Evolutionary conservation across 2,329 filamentous ascomycete species (phyloP).

Genomic region (Talaromyces sp.): DNA sequence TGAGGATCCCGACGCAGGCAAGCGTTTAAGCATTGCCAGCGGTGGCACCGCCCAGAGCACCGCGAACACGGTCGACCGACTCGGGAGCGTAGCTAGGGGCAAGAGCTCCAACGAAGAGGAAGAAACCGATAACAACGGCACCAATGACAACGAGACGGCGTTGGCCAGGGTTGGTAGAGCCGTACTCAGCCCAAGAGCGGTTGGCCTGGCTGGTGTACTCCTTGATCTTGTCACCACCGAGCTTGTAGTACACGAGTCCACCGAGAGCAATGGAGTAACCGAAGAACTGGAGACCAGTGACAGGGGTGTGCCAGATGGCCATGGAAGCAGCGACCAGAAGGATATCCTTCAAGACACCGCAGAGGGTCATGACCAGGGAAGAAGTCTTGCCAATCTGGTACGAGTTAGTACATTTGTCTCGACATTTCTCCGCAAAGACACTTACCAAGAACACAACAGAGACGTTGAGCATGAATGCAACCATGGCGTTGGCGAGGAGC

Average conservation of each 20-base stretch:
- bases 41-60: slow-evolving; percentile 30
- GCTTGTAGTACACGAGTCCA: slow-evolving; percentile 64
- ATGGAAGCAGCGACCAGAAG: slow-evolving; percentile 73
- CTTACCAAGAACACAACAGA: slow-evolving; percentile 80
- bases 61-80: slow-evolving; percentile 28
- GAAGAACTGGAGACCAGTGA: slow-evolving; percentile 65
- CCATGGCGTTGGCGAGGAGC: slow-evolving; percentile 66
- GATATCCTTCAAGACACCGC: slow-evolving; percentile 83
- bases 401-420: neutral
- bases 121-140: slow-evolving; percentile 59
- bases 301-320: slow-evolving; percentile 69
- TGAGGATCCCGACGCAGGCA: neutral
- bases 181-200: slow-evolving; percentile 83
- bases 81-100: slow-evolving; percentile 48
- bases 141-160: slow-evolving; percentile 72
- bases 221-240: slow-evolving; percentile 72
- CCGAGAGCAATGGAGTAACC: slow-evolving; percentile 69
- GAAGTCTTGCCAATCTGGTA: slow-evolving; percentile 80
- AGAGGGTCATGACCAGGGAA: slow-evolving; percentile 77
- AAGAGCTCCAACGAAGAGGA: slow-evolving; percentile 60
- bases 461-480: slow-evolving; percentile 76
- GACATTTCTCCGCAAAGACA: slow-evolving; percentile 10
- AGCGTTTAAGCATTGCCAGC: slow-evolving; percentile 26
- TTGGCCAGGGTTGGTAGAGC: slow-evolving; percentile 66
- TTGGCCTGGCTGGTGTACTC: slow-evolving; percentile 66